Evolutionary conservation across 306 rosid genomes (phyloP).

Genomic region (Cajanus cajan): DNA sequence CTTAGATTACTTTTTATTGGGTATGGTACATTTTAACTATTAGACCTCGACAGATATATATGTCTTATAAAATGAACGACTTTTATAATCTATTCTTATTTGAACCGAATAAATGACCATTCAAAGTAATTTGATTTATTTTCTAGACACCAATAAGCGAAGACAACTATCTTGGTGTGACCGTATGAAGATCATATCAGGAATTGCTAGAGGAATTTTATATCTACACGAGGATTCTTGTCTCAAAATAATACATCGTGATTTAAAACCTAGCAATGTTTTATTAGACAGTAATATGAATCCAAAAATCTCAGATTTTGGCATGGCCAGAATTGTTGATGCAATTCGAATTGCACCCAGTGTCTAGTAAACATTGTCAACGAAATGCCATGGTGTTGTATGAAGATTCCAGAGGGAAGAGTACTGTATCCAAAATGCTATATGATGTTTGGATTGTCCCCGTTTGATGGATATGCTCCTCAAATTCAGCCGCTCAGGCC

Average conservation of each 20-base stretch:
- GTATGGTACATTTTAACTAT: slow-evolving; percentile 25
- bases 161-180: slow-evolving; percentile 25
- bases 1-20: slow-evolving; percentile 49
- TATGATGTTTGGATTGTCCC: too few species aligned
- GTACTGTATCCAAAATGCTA: too few species aligned
- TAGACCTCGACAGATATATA: background rate
- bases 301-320: slow-evolving; percentile 51
- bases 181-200: slow-evolving; percentile 36
- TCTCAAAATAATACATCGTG: slow-evolving; percentile 45
- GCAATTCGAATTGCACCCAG: background rate
- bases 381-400: slow-evolving; percentile 13
- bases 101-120: background rate
- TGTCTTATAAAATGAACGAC: background rate
- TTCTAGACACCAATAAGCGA: slow-evolving; percentile 27
- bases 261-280: slow-evolving; percentile 45
- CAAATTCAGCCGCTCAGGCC: too few species aligned
- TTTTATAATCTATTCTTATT: background rate
- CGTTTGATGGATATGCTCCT: too few species aligned
- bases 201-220: slow-evolving; percentile 35
- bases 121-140: background rate
- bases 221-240: slow-evolving; percentile 48
- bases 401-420: slow-evolving; percentile 2
- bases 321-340: slow-evolving; percentile 37
- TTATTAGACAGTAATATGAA: slow-evolving; percentile 36
- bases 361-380: background rate